A percentile compares a stretch with the other conserved stretches of the same genome.
These are phyloP conservation scores for Chondrus crispus DNA, from an alignment of 23 red algal genomes.

Conservation along the genomic window DNA sequence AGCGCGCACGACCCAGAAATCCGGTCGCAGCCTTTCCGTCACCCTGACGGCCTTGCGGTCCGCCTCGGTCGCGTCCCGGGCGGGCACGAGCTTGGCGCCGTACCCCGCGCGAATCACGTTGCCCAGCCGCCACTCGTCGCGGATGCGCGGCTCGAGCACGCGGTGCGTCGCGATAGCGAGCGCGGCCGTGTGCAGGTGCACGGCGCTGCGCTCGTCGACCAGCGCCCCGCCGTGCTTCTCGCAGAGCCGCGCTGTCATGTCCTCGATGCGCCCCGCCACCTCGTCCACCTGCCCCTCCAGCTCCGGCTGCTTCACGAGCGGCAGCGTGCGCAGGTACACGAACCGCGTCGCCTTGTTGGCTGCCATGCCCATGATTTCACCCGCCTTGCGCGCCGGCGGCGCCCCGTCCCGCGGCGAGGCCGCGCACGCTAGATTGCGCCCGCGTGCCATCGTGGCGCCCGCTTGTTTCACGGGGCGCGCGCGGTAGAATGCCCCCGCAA, in stretches of 20 bases:
- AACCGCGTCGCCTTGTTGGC: slow-evolving; percentile 49
- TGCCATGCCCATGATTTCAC: slow-evolving; percentile 35
- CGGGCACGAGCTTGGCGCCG: slow-evolving; percentile 17
- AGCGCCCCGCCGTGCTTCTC: slow-evolving; percentile 14
- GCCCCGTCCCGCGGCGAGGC: too few relatives aligned
- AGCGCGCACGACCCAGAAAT: slow-evolving; percentile 60
- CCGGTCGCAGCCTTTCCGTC: not conserved
- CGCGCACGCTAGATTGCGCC: too few relatives aligned
- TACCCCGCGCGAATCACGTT: slow-evolving; percentile 61
- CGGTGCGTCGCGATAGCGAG: slow-evolving; percentile 78
- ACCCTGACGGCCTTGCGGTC: not conserved
- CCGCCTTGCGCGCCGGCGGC: not conserved
- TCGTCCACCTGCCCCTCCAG: not conserved
- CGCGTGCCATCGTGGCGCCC: too few relatives aligned
- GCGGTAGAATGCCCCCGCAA: too few relatives aligned
- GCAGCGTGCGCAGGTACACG: slow-evolving; percentile 73
- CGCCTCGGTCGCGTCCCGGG: not conserved
- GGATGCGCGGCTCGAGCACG: slow-evolving; percentile 55
- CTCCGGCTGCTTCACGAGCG: slow-evolving; percentile 49
- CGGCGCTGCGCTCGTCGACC: slow-evolving; percentile 53
- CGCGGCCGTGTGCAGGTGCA: slow-evolving; percentile 70
- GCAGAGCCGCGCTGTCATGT: not conserved
- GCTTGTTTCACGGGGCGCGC: too few relatives aligned
- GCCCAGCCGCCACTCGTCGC: slow-evolving; percentile 34
- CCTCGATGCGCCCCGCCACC: slow-evolving; percentile 20